These are phyloP conservation scores for Ceratocystiopsis brevicomis DNA, from an alignment of 2,329 filamentous ascomycete species.

Conservation along the genomic window DNA sequence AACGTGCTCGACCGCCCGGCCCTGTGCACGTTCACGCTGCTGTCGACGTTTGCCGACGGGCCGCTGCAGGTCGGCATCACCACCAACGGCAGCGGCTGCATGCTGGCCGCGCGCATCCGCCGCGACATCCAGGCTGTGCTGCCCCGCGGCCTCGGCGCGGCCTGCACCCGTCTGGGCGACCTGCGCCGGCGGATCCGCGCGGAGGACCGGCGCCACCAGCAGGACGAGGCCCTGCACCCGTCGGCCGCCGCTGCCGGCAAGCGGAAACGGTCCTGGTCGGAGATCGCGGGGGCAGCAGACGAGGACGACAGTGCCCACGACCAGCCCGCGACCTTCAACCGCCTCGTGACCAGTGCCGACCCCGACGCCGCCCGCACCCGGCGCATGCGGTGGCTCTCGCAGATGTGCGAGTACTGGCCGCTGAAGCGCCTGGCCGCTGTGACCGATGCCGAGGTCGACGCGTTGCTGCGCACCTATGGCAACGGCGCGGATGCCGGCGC, in stretches of 20 bases:
- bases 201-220: slow-evolving; percentile 12
- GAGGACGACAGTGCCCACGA: slow-evolving; percentile 39
- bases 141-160: slow-evolving; percentile 53
- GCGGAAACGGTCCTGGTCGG: too few relatives aligned
- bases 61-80: slow-evolving; percentile 90
- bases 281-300: too few relatives aligned
- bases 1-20: slow-evolving; percentile 79
- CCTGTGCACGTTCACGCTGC: slow-evolving; percentile 75
- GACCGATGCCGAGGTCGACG: slow-evolving; percentile 59
- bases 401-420: slow-evolving; percentile 98
- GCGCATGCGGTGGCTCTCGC: slow-evolving; percentile 79
- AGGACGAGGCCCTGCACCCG: not conserved
- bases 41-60: slow-evolving; percentile 77
- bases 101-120: slow-evolving; percentile 73
- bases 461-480: slow-evolving; percentile 53
- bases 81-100: slow-evolving; percentile 87
- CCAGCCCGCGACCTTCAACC: slow-evolving; percentile 71
- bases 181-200: slow-evolving; percentile 45
- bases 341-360: slow-evolving; percentile 56
- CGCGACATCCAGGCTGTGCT: slow-evolving; percentile 71
- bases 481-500: slow-evolving; percentile 12
- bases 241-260: too few relatives aligned
- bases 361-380: slow-evolving; percentile 55
- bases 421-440: slow-evolving; percentile 63
- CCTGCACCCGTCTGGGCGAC: slow-evolving; percentile 59